Base-by-base conservation (phyloP, 129 eudicot species). In the Artemisia argyi region DNA sequence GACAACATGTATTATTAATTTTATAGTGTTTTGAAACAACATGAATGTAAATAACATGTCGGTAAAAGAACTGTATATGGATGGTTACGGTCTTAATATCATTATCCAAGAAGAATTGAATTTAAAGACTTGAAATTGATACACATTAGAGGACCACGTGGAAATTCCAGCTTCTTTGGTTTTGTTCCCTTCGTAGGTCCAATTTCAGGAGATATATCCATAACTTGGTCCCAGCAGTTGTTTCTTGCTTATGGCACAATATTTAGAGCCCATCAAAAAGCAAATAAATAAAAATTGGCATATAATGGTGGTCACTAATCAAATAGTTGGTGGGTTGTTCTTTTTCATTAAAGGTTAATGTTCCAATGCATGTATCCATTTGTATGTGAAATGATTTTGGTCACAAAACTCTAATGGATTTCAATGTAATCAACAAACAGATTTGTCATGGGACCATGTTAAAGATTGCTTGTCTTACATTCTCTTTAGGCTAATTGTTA, bases 201-300 rank as follows among this genome's bases (percentile, higher is more conserved):
- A 69, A 20, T 61, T 66, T 85, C 84, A 89, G 89, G 85, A 69
- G 83, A 78, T 88, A 83, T 81, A 86, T 85, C 91, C 85, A 83
- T 67, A 75, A 55, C 44, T n/a, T 7, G 83, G 81, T 30, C 84
- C 72, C 65, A 52, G 28, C 44, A 30, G 74, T 71, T 66, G 70
- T 73, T 28, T 44, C 61, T 72, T 67, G 80, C 73, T 71, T 71
- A 63, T 44, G 64, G 51, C 53, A 61, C 47, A 68, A 61, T 70
- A 77, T 74, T 71, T 67, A 48, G 62, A 24, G 61, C 78, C 75
- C 71, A 66, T 74, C 55, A 54, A 73, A 73, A 48, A 69, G 73
- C 67, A 56, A 56, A 73, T 11, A 55, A 18, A 62, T 35, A 66
- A 57, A 22, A 65, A 66, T 12, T 60, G 57, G 26, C 30, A 22